phyloP scores from a whole-genome alignment of 192 early-diverging fungal genomes.

The Phycomyces nitens region DNA sequence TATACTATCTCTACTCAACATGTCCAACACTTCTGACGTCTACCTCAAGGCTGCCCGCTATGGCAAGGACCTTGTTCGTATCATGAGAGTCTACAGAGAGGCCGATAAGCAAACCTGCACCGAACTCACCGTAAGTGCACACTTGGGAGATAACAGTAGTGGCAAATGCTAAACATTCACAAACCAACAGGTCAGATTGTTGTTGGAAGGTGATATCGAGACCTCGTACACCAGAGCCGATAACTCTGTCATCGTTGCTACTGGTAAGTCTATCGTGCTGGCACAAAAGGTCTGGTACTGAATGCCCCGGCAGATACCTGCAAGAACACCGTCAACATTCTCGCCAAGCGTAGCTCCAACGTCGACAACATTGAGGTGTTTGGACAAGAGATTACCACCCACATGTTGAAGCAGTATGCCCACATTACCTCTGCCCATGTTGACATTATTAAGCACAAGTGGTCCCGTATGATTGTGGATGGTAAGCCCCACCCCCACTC shows the following conservation, averaged over 20 bases:
- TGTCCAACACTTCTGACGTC: conserved; percentile 27
- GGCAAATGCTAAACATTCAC: neutral
- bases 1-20: neutral
- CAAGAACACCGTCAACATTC: conserved; percentile 75
- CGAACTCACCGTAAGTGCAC: conserved; percentile 59
- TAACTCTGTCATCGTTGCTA: conserved; percentile 72
- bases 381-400: conserved; percentile 61
- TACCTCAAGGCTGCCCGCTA: conserved; percentile 55
- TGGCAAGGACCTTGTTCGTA: conserved; percentile 72
- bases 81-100: conserved; percentile 67
- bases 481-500: conserved; percentile 66
- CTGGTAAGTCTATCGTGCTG: conserved; percentile 28
- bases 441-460: conserved; percentile 68
- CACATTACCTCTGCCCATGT: conserved; percentile 68
- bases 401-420: conserved; percentile 69
- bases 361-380: conserved; percentile 74
- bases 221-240: conserved; percentile 74
- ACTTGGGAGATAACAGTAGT: neutral
- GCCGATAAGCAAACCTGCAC: conserved; percentile 60
- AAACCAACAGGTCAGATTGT: conserved; percentile 30
- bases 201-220: conserved; percentile 54
- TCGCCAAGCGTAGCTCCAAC: conserved; percentile 66
- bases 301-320: conserved; percentile 46
- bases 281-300: too few species aligned
- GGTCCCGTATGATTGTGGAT: conserved; percentile 67